Conservation (phyloP, 2,329 filamentous ascomycete genomes). For the Diaporthe australafricana region DNA sequence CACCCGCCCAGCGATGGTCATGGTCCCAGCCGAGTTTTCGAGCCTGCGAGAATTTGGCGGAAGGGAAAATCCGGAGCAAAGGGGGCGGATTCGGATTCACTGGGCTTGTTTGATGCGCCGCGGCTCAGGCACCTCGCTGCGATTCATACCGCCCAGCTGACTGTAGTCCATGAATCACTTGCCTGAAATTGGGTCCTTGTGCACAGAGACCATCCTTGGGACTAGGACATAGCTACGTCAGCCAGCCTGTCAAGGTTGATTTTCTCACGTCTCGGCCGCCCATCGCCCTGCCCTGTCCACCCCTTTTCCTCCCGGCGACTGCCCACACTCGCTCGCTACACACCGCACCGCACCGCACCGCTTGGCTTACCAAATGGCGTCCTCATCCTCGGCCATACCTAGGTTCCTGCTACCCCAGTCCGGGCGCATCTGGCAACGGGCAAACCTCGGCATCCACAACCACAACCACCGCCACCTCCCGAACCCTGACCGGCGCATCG, state of each 20-base stretch:
- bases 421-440: slow-evolving; percentile 64
- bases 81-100: background rate
- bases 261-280: background rate
- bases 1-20: slow-evolving; percentile 36
- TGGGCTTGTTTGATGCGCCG: slow-evolving; percentile 11
- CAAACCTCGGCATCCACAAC: slow-evolving; percentile 41
- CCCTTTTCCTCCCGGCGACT: background rate
- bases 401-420: slow-evolving; percentile 76
- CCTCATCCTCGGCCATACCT: slow-evolving; percentile 67
- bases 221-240: slow-evolving; percentile 7
- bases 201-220: background rate
- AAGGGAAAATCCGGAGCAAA: slow-evolving; percentile 28
- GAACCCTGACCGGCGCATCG: slow-evolving; percentile 45
- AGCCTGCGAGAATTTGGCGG: slow-evolving; percentile 36
- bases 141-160: slow-evolving; percentile 9
- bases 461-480: slow-evolving; percentile 35
- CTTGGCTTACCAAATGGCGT: slow-evolving; percentile 52
- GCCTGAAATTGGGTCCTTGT: background rate
- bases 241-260: background rate
- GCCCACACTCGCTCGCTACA: slow-evolving; percentile 10
- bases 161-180: slow-evolving; percentile 14
- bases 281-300: background rate
- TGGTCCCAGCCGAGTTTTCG: slow-evolving; percentile 13
- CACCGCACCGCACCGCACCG: slow-evolving; percentile 7
- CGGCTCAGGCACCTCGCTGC: slow-evolving; percentile 5